phyloP scores from a whole-genome alignment of 108 stramenopile species.

The Cyclostephanos tholiformis region DNA sequence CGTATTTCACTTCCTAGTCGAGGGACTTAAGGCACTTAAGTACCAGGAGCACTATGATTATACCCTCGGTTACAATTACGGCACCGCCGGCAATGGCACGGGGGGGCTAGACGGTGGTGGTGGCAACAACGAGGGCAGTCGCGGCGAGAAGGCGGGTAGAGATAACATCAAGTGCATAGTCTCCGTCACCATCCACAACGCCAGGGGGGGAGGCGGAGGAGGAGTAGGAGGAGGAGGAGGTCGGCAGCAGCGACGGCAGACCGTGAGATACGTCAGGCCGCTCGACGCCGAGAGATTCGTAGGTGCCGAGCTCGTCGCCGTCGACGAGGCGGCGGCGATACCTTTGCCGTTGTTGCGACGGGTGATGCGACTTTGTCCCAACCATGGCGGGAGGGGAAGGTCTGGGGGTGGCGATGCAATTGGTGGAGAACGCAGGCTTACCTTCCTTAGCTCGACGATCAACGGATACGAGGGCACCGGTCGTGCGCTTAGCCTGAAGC shows the following conservation, averaged over 20 bases:
- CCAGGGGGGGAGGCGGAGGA: background rate
- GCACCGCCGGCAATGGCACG: conserved; percentile 2
- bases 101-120: background rate
- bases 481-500: conserved; percentile 94
- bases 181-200: conserved; percentile 79
- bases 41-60: conserved; percentile 98
- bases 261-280: conserved; percentile 90
- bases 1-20: conserved; percentile 95
- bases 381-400: conserved; percentile 47
- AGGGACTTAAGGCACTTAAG: conserved; percentile 92
- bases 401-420: conserved; percentile 31
- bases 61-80: conserved; percentile 76
- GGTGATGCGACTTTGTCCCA: conserved; percentile 68
- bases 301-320: conserved; percentile 94
- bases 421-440: conserved; percentile 71
- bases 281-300: conserved; percentile 88
- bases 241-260: conserved; percentile 84
- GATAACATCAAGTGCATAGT: conserved; percentile 87
- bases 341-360: conserved; percentile 93
- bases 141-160: conserved; percentile 63
- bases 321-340: conserved; percentile 99
- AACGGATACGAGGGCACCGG: conserved; percentile 99
- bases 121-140: background rate
- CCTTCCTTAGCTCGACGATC: conserved; percentile 96
- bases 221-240: conserved; percentile 1